A percentile compares a stretch with the other conserved stretches of the same genome.
Evolutionary conservation across 495 filamentous ascomycete genomes (phyloP).

Genomic region (Trichoderma orchidacearum): DNA sequence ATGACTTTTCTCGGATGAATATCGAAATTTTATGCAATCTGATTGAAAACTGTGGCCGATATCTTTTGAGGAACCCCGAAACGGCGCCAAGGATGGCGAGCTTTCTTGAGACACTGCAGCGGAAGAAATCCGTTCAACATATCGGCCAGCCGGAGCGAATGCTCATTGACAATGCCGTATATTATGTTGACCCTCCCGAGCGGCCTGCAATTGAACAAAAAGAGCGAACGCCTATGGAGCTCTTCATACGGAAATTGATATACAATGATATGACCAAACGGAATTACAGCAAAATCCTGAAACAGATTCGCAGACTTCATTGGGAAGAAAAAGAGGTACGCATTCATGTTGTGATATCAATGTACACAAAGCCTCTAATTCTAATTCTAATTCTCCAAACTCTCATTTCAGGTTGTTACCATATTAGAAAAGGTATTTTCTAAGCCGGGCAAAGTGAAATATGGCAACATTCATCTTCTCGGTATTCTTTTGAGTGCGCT

Average conservation of each 20-base stretch:
- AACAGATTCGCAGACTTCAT: conserved; percentile 86
- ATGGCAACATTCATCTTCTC: conserved; percentile 89
- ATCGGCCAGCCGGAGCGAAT: conserved; percentile 93
- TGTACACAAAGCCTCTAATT: too few species aligned
- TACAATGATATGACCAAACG: conserved; percentile 90
- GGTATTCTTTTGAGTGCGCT: conserved; percentile 82
- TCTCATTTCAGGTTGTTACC: conserved; percentile 46
- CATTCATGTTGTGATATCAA: not conserved
- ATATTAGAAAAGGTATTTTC: conserved; percentile 86
- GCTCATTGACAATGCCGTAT: conserved; percentile 96
- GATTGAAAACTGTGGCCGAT: conserved; percentile 95
- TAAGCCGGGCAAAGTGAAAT: conserved; percentile 94
- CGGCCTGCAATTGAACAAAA: conserved; percentile 92
- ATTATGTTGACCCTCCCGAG: conserved; percentile 93
- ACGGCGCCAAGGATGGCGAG: conserved; percentile 84
- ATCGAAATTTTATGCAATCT: conserved; percentile 96
- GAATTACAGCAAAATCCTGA: conserved; percentile 83
- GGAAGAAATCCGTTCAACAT: conserved; percentile 93
- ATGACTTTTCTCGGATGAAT: conserved; percentile 97
- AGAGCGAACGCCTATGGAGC: conserved; percentile 82
- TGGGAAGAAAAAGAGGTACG: conserved; percentile 84
- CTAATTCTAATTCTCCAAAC: conserved; percentile 1
- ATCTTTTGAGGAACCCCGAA: conserved; percentile 85
- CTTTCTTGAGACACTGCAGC: conserved; percentile 86
- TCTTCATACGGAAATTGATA: conserved; percentile 82